phyloP scores from a whole-genome alignment of 2,329 filamentous ascomycete genomes.

The Emergomyces pasteurianus region DNA sequence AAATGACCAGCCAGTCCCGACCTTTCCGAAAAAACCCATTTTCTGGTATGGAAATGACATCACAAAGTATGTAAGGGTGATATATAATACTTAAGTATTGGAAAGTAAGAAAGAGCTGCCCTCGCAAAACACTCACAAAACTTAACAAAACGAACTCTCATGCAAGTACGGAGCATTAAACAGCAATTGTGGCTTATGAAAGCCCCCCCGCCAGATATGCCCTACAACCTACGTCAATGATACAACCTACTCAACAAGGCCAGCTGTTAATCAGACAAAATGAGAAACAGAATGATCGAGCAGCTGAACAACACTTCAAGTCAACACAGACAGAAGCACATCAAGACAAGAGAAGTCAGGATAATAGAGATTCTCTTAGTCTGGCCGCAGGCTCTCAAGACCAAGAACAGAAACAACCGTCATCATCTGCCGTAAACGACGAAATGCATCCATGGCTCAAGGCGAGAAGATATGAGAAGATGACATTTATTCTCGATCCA shows the following conservation, averaged over 20 bases:
- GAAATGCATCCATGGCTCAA: conserved; percentile 1
- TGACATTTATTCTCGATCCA: not conserved
- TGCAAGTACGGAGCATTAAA: not conserved
- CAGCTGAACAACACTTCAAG: not conserved
- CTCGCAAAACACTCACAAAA: not conserved
- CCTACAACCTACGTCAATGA: conserved; percentile 1
- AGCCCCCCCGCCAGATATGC: not conserved
- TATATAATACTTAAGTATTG: not conserved
- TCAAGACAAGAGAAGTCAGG: not conserved
- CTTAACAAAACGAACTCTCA: not conserved
- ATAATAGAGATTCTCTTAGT: not conserved
- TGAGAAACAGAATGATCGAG: not conserved
- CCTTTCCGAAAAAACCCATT: no score
- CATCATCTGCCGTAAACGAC: not conserved
- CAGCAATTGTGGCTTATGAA: not conserved
- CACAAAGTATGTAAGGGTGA: not conserved
- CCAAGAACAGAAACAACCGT: not conserved
- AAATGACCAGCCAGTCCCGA: no score
- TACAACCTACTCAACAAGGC: not conserved
- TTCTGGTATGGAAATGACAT: no score
- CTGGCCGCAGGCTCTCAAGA: not conserved
- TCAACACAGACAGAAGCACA: not conserved
- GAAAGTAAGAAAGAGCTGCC: not conserved
- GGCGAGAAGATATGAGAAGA: not conserved
- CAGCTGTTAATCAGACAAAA: not conserved